Percentiles rank a stretch among this genome's conserved stretches.
phyloP scores from a whole-genome alignment of 2,329 filamentous ascomycete genomes.

The Juglanconis sp. region DNA sequence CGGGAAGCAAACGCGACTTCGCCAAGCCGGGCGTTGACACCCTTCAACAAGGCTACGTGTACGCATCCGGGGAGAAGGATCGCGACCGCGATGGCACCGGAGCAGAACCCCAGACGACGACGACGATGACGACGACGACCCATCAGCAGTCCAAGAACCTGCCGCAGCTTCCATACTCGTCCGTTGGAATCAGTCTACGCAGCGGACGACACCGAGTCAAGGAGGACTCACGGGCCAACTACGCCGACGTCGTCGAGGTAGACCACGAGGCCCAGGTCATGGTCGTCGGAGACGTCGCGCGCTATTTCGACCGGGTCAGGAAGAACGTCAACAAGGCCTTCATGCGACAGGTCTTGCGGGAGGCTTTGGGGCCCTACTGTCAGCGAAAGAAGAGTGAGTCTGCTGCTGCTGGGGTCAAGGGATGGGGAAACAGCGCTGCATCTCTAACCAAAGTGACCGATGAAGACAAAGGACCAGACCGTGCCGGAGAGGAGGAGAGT shows the following conservation, averaged over 20 bases:
- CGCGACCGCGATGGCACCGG: conserved; percentile 16
- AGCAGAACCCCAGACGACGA: too few species aligned
- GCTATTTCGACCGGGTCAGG: conserved; percentile 34
- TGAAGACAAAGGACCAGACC: background rate
- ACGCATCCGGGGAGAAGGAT: conserved; percentile 31
- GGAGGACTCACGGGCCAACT: conserved; percentile 35
- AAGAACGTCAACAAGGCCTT: conserved; percentile 36
- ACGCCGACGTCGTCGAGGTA: conserved; percentile 34
- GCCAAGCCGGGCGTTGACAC: conserved; percentile 34
- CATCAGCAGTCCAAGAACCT: conserved; percentile 25
- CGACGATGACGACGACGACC: background rate
- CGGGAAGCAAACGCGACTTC: conserved; percentile 32
- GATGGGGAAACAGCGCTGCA: conserved; percentile 17
- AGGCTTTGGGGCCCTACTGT: conserved; percentile 32
- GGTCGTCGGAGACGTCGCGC: conserved; percentile 33
- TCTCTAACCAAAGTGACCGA: conserved; percentile 8
- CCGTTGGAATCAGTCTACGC: conserved; percentile 31
- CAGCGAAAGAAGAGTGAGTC: conserved; percentile 23
- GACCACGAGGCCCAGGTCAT: conserved; percentile 34
- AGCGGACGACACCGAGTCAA: conserved; percentile 32
- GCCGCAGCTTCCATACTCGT: conserved; percentile 30
- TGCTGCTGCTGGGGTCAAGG: conserved; percentile 11
- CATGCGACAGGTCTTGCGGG: conserved; percentile 33
- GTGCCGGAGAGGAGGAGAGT: background rate
- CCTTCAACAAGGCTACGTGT: conserved; percentile 33